Evolutionary conservation across 2,329 filamentous ascomycete species (phyloP).

Genomic region (Huntiella abstrusa): DNA sequence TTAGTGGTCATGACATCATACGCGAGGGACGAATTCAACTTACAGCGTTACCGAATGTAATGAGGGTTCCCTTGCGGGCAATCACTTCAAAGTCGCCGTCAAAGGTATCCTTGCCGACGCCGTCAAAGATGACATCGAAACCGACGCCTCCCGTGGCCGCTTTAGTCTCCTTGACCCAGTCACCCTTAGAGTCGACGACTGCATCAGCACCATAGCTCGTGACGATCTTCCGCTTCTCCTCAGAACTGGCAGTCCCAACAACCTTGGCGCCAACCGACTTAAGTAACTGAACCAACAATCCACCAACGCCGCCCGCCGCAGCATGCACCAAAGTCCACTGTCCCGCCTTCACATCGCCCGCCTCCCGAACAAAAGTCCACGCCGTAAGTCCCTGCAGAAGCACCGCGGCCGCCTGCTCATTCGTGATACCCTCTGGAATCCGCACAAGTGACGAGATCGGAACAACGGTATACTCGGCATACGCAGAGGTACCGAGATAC

Average conservation of each 20-base stretch:
- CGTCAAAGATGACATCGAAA: slow-evolving; percentile 64
- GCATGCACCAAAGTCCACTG: slow-evolving; percentile 76
- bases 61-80: slow-evolving; percentile 56
- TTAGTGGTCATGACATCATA: slow-evolving; percentile 6
- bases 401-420: slow-evolving; percentile 46
- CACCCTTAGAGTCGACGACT: slow-evolving; percentile 30
- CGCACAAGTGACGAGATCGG: slow-evolving; percentile 35
- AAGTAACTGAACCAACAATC: slow-evolving; percentile 58
- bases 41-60: slow-evolving; percentile 64
- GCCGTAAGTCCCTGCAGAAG: slow-evolving; percentile 74
- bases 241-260: slow-evolving; percentile 60
- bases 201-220: slow-evolving; percentile 51
- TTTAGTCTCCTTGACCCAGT: slow-evolving; percentile 38
- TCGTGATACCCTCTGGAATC: slow-evolving; percentile 42
- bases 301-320: slow-evolving; percentile 64
- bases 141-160: slow-evolving; percentile 56
- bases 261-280: slow-evolving; percentile 52
- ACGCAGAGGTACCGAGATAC: slow-evolving; percentile 38
- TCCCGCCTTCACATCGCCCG: slow-evolving; percentile 53
- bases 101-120: slow-evolving; percentile 71
- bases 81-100: slow-evolving; percentile 57
- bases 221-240: slow-evolving; percentile 54
- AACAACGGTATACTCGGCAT: slow-evolving; percentile 37
- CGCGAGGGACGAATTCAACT: slow-evolving; percentile 18
- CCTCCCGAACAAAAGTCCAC: slow-evolving; percentile 58